These are phyloP conservation scores for Yamadazyma diospyri DNA, from an alignment of 1,139 yeast genomes.

Conservation along the genomic window DNA sequence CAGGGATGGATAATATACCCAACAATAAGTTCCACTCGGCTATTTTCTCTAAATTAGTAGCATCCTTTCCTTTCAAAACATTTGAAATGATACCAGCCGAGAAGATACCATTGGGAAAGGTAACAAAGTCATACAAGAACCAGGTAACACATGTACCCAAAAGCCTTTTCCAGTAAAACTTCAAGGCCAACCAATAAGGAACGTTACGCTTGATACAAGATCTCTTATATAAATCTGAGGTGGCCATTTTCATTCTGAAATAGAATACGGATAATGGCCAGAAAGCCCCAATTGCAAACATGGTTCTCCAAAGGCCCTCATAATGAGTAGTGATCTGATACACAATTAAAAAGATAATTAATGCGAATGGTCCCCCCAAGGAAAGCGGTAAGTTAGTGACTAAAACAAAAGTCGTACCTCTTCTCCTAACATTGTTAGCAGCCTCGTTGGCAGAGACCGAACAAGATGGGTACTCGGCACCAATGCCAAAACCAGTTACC, in stretches of 20 bases:
- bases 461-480: slow-evolving; percentile 75
- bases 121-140: slow-evolving; percentile 52
- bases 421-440: slow-evolving; percentile 56
- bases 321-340: slow-evolving; percentile 52
- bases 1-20: slow-evolving; percentile 44
- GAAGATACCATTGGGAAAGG: slow-evolving; percentile 51
- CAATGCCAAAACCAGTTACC: slow-evolving; percentile 70
- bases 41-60: slow-evolving; percentile 30
- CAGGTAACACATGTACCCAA: slow-evolving; percentile 45
- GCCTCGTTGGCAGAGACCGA: slow-evolving; percentile 71
- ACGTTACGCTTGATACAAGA: slow-evolving; percentile 42
- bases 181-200: slow-evolving; percentile 45
- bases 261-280: slow-evolving; percentile 74
- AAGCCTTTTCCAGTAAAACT: slow-evolving; percentile 45
- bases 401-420: slow-evolving; percentile 63
- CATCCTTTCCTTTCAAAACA: slow-evolving; percentile 27
- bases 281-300: slow-evolving; percentile 70
- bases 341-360: slow-evolving; percentile 63
- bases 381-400: slow-evolving; percentile 72
- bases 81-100: slow-evolving; percentile 42
- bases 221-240: slow-evolving; percentile 50
- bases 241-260: slow-evolving; percentile 69
- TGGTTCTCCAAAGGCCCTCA: slow-evolving; percentile 67
- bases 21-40: slow-evolving; percentile 51
- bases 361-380: slow-evolving; percentile 77